Base-by-base conservation (phyloP, 1,284 basidiomycete genomes). In the Fomitiporia mediterranea region DNA sequence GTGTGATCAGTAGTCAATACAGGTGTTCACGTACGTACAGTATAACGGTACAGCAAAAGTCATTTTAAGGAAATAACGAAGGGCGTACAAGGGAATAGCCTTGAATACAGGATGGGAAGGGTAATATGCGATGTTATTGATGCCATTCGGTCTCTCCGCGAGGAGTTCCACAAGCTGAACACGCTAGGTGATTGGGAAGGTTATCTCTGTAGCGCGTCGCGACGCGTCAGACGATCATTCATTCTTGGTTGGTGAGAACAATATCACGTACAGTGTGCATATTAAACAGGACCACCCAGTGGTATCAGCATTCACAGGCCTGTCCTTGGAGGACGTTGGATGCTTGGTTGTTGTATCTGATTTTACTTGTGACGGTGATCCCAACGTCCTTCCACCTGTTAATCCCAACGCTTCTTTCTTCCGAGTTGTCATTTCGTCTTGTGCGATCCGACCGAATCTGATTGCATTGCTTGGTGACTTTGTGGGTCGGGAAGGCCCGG, bases 241-340 rank as follows among this genome's bases (percentile, higher is more conserved):
- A 40, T 34, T 9, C 3, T 43, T 21, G 1, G 2, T n/a, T n/a
- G n/a, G 40, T 28, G 30, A 15, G 11, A 19, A 44, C 19, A 15
- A n/a, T n/a, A n/a, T n/a, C n/a, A 66, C 81, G 65, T 60, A 83
- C 81, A 83, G 64, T 1, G 81, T 83, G 58, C 82, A 84, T 17
- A 79, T 71, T 27, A 69, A 63, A 66, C 82, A 84, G 13, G 65
- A 60, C 82, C 82, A 83, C 17, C 23, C 44, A n/a, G 44, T n/a
- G n/a, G n/a, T 28, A 28, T n/a, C 17, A n/a, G n/a, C 25, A 50
- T n/a, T 42, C 42, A 15, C 21, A 1, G n/a, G n/a, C n/a, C n/a
- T 30, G 7, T 28, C 25, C 44, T n/a, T 42, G 21, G 19, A 43
- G 1, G 35, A 37, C 17, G 35, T 39, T 28, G 15, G 4, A 8